These are phyloP conservation scores for Phaffomyces antillensis DNA, from an alignment of 805 yeast species.

Conservation along the genomic window DNA sequence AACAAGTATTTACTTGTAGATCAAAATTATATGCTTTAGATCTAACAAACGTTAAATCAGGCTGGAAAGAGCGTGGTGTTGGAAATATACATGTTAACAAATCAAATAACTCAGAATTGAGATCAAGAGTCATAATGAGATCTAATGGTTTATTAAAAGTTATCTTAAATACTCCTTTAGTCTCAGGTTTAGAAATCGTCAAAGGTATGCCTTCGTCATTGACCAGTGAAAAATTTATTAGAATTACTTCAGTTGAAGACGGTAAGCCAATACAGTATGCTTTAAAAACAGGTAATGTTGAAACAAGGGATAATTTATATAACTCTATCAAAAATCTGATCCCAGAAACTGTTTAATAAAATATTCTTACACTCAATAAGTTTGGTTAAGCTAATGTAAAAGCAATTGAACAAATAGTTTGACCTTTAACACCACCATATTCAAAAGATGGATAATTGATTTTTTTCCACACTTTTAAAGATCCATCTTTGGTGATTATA, in stretches of 20 bases:
- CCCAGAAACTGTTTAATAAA: conserved; percentile 11
- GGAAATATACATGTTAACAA: conserved; percentile 81
- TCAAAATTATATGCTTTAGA: conserved; percentile 77
- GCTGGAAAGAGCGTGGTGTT: conserved; percentile 95
- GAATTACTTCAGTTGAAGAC: conserved; percentile 61
- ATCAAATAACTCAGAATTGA: conserved; percentile 20
- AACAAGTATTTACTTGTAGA: conserved; percentile 55
- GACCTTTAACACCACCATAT: conserved; percentile 87
- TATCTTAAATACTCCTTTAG: conserved; percentile 67
- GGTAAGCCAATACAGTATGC: conserved; percentile 79
- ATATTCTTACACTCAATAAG: neutral
- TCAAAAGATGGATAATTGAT: conserved; percentile 75
- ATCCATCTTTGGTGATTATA: conserved; percentile 37
- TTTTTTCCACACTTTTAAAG: conserved; percentile 51
- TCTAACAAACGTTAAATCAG: conserved; percentile 54
- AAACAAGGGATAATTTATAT: conserved; percentile 50
- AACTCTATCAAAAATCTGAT: conserved; percentile 36
- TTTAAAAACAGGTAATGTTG: conserved; percentile 58
- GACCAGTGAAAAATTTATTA: conserved; percentile 73
- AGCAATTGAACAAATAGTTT: conserved; percentile 82
- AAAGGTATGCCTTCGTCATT: conserved; percentile 86
- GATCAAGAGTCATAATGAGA: conserved; percentile 80
- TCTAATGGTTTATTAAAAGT: conserved; percentile 81
- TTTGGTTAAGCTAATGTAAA: conserved; percentile 36
- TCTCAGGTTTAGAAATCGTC: conserved; percentile 51